These are phyloP conservation scores for Blepharisma japonicum DNA, from an alignment of 73 alveolate genomes.

Conservation along the genomic window DNA sequence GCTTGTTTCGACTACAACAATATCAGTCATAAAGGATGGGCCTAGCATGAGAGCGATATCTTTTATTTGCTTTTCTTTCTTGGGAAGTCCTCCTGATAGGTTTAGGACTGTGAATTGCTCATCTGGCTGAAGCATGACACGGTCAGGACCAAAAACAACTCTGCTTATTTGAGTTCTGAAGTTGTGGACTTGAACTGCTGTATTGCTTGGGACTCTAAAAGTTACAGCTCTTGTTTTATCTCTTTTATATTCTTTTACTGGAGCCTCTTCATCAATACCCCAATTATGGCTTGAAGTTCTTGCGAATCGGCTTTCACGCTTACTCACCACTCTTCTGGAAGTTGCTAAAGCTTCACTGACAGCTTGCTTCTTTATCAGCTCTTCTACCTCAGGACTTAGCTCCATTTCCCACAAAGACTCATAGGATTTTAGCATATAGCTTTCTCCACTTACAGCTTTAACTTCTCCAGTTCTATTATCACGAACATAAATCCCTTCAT, in stretches of 20 bases:
- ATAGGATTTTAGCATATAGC: constrained; percentile 62
- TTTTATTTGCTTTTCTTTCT: constrained; percentile 50
- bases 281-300: constrained; percentile 36
- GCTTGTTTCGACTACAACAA: constrained; percentile 67
- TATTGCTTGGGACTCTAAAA: constrained; percentile 74
- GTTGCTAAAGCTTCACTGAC: constrained; percentile 13
- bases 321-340: constrained; percentile 19
- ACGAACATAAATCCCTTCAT: constrained; percentile 79
- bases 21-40: constrained; percentile 71
- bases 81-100: constrained; percentile 71
- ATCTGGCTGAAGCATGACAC: constrained; percentile 75
- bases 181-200: constrained; percentile 71
- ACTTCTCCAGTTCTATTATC: constrained; percentile 70
- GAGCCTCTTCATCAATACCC: constrained; percentile 26
- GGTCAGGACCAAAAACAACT: constrained; percentile 81
- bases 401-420: constrained; percentile 65
- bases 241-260: constrained; percentile 29
- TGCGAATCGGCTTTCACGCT: constrained; percentile 20
- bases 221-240: constrained; percentile 52
- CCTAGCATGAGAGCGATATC: constrained; percentile 58
- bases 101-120: constrained; percentile 68
- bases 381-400: constrained; percentile 57
- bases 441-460: constrained; percentile 66
- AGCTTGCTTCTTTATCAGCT: constrained; percentile 32
- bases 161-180: constrained; percentile 54